phyloP scores from a whole-genome alignment of 148 eudicot genomes.

The Nepenthes mirabilis region DNA sequence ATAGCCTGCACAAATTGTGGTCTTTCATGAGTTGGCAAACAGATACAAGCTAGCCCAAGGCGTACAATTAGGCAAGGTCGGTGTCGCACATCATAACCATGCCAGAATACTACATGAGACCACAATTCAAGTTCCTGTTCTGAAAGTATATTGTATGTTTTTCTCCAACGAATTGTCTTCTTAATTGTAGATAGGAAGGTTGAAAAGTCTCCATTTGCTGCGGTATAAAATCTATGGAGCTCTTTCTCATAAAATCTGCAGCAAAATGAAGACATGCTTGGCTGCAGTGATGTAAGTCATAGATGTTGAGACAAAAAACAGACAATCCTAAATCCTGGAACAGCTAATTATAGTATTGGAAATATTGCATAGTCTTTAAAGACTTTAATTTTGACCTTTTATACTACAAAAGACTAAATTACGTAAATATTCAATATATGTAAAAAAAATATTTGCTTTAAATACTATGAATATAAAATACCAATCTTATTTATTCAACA shows the following conservation, averaged over 20 bases:
- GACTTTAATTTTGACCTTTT: too few species aligned
- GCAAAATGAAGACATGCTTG: slow-evolving; percentile 2
- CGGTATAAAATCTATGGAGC: slow-evolving; percentile 56
- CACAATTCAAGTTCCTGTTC: slow-evolving; percentile 56
- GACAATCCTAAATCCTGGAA: too few species aligned
- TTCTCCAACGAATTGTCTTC: slow-evolving; percentile 74
- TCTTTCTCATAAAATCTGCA: slow-evolving; percentile 62
- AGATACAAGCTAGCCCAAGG: slow-evolving; percentile 57
- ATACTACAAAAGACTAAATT: too few species aligned
- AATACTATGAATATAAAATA: too few species aligned
- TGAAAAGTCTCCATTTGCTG: slow-evolving; percentile 62
- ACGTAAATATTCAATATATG: too few species aligned
- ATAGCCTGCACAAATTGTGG: slow-evolving; percentile 73
- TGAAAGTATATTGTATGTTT: slow-evolving; percentile 50
- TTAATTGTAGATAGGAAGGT: slow-evolving; percentile 45
- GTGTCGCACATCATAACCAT: slow-evolving; percentile 47
- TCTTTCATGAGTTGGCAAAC: slow-evolving; percentile 39
- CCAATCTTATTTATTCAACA: too few species aligned
- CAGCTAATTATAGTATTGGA: too few species aligned
- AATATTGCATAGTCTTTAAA: too few species aligned
- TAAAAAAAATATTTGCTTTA: too few species aligned
- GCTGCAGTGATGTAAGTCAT: not conserved
- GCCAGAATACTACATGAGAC: slow-evolving; percentile 79
- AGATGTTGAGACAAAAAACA: not conserved
- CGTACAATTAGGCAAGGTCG: slow-evolving; percentile 67